Conservation (phyloP, 2,329 filamentous ascomycete species). For the Colletotrichum sp. region DNA sequence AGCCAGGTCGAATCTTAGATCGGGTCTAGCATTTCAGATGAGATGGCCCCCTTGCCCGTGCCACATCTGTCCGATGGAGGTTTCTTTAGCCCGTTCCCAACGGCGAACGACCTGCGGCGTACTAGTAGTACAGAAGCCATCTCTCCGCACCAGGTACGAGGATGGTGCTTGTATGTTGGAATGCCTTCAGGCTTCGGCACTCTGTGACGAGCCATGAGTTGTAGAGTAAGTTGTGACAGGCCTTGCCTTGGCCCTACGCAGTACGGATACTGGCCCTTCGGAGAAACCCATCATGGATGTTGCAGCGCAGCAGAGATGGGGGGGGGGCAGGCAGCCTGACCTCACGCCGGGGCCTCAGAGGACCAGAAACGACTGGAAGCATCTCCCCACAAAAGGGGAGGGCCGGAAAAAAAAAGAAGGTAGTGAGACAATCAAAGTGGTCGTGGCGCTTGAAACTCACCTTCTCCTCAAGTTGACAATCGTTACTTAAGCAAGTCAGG, state of each 20-base stretch:
- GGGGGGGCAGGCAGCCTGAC: background rate
- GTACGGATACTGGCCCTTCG: background rate
- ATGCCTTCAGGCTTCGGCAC: background rate
- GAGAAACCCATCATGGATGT: background rate
- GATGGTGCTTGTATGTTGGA: background rate
- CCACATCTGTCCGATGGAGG: background rate
- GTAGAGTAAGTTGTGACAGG: background rate
- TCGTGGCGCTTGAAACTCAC: background rate
- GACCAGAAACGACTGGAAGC: background rate
- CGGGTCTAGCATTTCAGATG: background rate
- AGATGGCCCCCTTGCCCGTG: background rate
- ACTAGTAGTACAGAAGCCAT: background rate
- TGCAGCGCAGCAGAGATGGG: background rate
- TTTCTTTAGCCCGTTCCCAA: background rate
- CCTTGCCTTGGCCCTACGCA: background rate
- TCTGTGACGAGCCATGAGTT: background rate
- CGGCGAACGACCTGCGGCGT: background rate
- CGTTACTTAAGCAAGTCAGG: background rate
- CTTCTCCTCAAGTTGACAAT: background rate
- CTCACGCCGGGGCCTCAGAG: background rate
- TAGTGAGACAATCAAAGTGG: background rate
- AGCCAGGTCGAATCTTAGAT: background rate
- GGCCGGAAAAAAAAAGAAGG: background rate
- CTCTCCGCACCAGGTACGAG: background rate
- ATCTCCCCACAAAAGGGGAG: background rate